Percentiles rank a stretch among this genome's conserved stretches.
Conservation (phyloP, 1,284 basidiomycete species). For the Schizopora paradoxa region DNA sequence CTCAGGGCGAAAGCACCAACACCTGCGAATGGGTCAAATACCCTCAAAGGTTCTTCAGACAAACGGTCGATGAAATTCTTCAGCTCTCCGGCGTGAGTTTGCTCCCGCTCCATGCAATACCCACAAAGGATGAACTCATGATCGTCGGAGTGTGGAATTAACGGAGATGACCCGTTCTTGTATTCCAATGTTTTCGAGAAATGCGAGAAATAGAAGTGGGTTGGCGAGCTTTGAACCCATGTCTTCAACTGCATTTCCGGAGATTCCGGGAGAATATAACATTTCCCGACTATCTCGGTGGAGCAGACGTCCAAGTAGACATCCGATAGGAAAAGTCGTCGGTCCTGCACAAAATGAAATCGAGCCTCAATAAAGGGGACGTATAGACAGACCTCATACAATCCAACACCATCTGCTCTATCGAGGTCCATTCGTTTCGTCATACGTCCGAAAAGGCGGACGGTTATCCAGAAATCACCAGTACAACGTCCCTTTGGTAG, state of each 20-base stretch:
- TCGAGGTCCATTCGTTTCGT: slow-evolving; percentile 6
- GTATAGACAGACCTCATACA: slow-evolving; percentile 14
- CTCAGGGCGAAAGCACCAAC: slow-evolving; percentile 59
- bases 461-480: neutral
- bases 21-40: slow-evolving; percentile 63
- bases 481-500: neutral
- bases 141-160: slow-evolving; percentile 2
- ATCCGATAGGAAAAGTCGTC: slow-evolving; percentile 52
- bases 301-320: slow-evolving; percentile 32
- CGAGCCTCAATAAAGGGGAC: slow-evolving; percentile 28
- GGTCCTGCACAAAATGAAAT: slow-evolving; percentile 34
- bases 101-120: slow-evolving; percentile 36
- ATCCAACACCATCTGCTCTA: neutral
- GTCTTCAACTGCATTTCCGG: slow-evolving; percentile 28
- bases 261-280: slow-evolving; percentile 40
- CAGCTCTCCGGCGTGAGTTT: slow-evolving; percentile 26
- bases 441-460: slow-evolving; percentile 5
- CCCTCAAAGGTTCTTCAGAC: slow-evolving; percentile 33
- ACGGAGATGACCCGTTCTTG: slow-evolving; percentile 30
- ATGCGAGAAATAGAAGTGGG: slow-evolving; percentile 54
- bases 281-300: slow-evolving; percentile 38
- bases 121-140: slow-evolving; percentile 40
- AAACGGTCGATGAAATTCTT: slow-evolving; percentile 28
- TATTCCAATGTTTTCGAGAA: slow-evolving; percentile 30
- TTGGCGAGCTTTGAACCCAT: slow-evolving; percentile 48